Percentiles rank a stretch among this genome's conserved stretches.
Evolutionary conservation across 495 filamentous ascomycete genomes (phyloP).

Genomic region (Aspergillus biplanus): DNA sequence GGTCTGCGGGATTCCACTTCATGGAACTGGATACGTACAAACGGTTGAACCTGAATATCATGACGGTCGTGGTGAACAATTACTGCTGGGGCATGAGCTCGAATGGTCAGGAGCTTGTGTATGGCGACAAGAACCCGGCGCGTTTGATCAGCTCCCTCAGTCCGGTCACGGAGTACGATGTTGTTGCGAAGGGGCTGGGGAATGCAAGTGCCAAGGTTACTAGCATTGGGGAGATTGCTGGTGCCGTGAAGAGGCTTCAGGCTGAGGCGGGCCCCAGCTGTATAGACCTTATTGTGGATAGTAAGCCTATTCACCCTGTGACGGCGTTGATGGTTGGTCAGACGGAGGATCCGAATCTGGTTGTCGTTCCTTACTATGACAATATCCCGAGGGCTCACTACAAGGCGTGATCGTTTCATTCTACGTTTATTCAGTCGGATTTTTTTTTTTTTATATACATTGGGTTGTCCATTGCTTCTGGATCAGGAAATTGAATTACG

Average conservation of each 20-base stretch:
- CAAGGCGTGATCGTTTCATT: conserved; percentile 14
- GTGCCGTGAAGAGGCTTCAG: conserved; percentile 22
- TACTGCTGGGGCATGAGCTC: conserved; percentile 36
- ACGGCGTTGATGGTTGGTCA: conserved; percentile 32
- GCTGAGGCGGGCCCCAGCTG: conserved; percentile 25
- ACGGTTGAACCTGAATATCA: conserved; percentile 28
- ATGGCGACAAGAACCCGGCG: conserved; percentile 21
- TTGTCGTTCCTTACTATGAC: conserved; percentile 36
- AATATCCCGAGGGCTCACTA: conserved; percentile 32
- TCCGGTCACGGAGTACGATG: conserved; percentile 29
- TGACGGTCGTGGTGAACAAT: conserved; percentile 36
- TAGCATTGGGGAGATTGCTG: conserved; percentile 18
- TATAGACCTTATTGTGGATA: conserved; percentile 31
- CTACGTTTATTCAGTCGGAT: not conserved
- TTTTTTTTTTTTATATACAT: not conserved
- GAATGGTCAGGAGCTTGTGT: conserved; percentile 34
- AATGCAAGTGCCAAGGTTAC: conserved; percentile 24
- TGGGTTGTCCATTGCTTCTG: too few relatives aligned
- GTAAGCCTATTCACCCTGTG: conserved; percentile 34
- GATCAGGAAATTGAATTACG: too few relatives aligned
- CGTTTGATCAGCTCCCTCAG: conserved; percentile 29
- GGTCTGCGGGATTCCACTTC: conserved; percentile 34
- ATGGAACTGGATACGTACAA: conserved; percentile 38
- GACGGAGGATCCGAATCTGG: conserved; percentile 26
- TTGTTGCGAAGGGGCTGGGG: conserved; percentile 30